Conservation (phyloP, 805 yeast species). For the Brettanomyces anomalus region DNA sequence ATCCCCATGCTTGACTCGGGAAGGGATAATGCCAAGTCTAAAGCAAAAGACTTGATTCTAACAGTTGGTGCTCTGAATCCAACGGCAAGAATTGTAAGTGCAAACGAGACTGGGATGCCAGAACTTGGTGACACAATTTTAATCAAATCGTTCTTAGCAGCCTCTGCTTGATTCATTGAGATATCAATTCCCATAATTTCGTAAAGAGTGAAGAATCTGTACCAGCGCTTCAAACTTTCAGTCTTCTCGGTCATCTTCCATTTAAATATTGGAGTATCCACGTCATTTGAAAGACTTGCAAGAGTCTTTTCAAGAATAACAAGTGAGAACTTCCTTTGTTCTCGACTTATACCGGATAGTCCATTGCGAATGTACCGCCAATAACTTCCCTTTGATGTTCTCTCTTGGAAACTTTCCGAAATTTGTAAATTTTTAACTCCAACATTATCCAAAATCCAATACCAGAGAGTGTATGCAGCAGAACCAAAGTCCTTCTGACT, state of each 20-base stretch:
- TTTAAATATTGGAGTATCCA: slow-evolving; percentile 30
- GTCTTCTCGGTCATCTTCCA: slow-evolving; percentile 32
- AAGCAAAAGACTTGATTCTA: slow-evolving; percentile 57
- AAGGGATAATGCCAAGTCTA: slow-evolving; percentile 46
- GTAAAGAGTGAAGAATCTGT: slow-evolving; percentile 59
- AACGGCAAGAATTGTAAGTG: slow-evolving; percentile 60
- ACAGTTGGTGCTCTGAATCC: slow-evolving; percentile 75
- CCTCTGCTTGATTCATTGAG: slow-evolving; percentile 77
- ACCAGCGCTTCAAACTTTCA: slow-evolving; percentile 48
- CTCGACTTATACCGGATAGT: slow-evolving; percentile 48
- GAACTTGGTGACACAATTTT: slow-evolving; percentile 41
- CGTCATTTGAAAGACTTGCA: slow-evolving; percentile 28
- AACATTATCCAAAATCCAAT: slow-evolving; percentile 36
- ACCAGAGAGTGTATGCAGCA: slow-evolving; percentile 45
- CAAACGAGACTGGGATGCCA: slow-evolving; percentile 60
- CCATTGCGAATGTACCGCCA: slow-evolving; percentile 55
- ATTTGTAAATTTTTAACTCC: slow-evolving; percentile 6
- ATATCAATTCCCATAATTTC: slow-evolving; percentile 82
- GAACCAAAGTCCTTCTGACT: slow-evolving; percentile 20
- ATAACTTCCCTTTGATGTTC: slow-evolving; percentile 28
- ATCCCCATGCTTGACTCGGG: slow-evolving; percentile 35
- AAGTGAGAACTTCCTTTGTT: slow-evolving; percentile 57
- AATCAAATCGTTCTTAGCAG: slow-evolving; percentile 57
- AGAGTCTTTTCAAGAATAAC: slow-evolving; percentile 59
- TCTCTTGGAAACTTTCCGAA: slow-evolving; percentile 21